Base-by-base conservation (phyloP, 306 rosid species). In the Prunus armeniaca region DNA sequence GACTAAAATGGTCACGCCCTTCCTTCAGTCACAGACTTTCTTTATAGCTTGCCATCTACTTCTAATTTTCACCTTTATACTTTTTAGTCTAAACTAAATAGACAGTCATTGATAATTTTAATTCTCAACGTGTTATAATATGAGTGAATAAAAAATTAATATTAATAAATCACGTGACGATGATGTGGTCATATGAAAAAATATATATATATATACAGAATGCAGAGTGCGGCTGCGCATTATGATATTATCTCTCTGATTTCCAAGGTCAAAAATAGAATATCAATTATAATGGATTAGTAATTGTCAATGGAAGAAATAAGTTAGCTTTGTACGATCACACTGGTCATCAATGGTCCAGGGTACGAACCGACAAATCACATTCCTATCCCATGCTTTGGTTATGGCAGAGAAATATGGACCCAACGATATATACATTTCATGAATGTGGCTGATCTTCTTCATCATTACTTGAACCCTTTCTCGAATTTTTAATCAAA, bases 371-470 rank as follows among this genome's bases (percentile, higher is more conserved):
- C 13, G 38, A 60, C 65, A 60, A 60, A 24, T 60, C 65, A 56
- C 20, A 56, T 13, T 13, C 24, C 25, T 57, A 38, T 9, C 47
- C 8, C 67, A 58, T 72, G 54, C 67, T 45, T 72, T 30, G 67
- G 27, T 38, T 56, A 19, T 34, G 49, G 69, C 27, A 19, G 69
- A 52, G 58, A 71, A 34, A 15, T 60, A 63, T 38, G 56, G 47
- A n/a, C 77, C 68, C 77, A 60, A n/a, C 41, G 4, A 18, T 41
- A 2, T 1, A 27, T 38, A 22, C 19, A 41, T 14, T 38, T 57
- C 67, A 73, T 58, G 76, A 73, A 58, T 15, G 14, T 9, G 69
- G 57, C 17, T 73, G 58, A 62, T 60, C 58, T 32, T 73, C 69
- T 17, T 43, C 25, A 60, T 73, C 45, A 46, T 34, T 65, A 12